Conservation (phyloP, 108 stramenopile species). For the Tribonema minus region DNA sequence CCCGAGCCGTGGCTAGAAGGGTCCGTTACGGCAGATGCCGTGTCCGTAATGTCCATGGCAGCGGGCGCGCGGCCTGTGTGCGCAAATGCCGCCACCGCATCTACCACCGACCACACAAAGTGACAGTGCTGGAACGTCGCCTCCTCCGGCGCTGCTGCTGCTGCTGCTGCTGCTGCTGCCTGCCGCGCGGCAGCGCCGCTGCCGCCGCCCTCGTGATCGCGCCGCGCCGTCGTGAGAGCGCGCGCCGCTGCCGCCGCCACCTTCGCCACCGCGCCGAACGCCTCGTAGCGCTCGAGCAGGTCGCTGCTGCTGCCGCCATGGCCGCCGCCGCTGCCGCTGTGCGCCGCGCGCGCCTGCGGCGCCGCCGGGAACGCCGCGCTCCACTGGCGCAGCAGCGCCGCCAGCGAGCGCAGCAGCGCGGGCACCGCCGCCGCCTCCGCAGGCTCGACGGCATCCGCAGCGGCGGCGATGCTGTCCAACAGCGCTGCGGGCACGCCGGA, state of each 20-base stretch:
- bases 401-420: not conserved
- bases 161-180: not conserved
- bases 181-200: not conserved
- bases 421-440: not conserved
- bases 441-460: not conserved
- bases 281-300: not conserved
- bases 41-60: no score
- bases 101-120: not conserved
- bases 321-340: not conserved
- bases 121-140: not conserved
- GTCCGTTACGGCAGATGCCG: no score
- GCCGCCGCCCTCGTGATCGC: no score
- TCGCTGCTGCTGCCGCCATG: not conserved
- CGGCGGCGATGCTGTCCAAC: not conserved
- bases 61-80: not conserved
- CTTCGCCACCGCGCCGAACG: not conserved
- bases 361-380: not conserved
- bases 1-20: no score
- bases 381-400: not conserved
- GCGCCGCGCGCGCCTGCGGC: not conserved
- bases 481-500: not conserved
- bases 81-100: not conserved
- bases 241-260: not conserved
- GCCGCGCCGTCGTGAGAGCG: no score
- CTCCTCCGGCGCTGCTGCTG: not conserved